phyloP scores from a whole-genome alignment of 2,329 filamentous ascomycete genomes.

The Cytospora leucostoma region DNA sequence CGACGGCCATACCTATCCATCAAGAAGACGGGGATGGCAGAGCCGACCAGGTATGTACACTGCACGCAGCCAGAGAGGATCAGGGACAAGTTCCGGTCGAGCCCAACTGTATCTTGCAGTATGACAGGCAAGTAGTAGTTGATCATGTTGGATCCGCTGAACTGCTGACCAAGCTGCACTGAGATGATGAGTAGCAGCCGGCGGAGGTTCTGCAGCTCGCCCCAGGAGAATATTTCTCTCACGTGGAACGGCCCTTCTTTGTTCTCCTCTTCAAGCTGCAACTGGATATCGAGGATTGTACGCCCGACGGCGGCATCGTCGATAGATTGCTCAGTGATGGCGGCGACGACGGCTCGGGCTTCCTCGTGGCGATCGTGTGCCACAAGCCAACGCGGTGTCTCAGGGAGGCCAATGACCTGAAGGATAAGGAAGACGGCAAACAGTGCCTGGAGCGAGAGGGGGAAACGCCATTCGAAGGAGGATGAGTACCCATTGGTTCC shows the following conservation, averaged over 20 bases:
- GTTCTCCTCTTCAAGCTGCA: slow-evolving; percentile 29
- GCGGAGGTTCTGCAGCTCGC: slow-evolving; percentile 33
- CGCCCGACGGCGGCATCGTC: slow-evolving; percentile 29
- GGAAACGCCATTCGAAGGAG: slow-evolving; percentile 45
- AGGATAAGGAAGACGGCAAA: slow-evolving; percentile 42
- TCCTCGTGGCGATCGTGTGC: slow-evolving; percentile 38
- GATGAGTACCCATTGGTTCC: slow-evolving; percentile 38
- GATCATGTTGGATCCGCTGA: slow-evolving; percentile 34
- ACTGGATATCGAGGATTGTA: slow-evolving; percentile 29
- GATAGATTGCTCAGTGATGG: slow-evolving; percentile 26
- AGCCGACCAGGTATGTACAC: slow-evolving; percentile 43
- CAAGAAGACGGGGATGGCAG: slow-evolving; percentile 43
- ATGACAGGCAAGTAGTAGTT: slow-evolving; percentile 42
- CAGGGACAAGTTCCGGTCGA: slow-evolving; percentile 50
- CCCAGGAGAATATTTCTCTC: slow-evolving; percentile 31
- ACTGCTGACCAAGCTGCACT: slow-evolving; percentile 35
- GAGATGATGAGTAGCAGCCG: slow-evolving; percentile 33
- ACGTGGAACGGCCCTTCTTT: slow-evolving; percentile 31
- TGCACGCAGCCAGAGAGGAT: slow-evolving; percentile 51
- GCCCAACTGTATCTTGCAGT: slow-evolving; percentile 41
- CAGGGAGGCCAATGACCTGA: slow-evolving; percentile 40
- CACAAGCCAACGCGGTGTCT: slow-evolving; percentile 41
- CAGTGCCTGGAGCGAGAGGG: slow-evolving; percentile 45
- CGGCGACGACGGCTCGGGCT: slow-evolving; percentile 30
- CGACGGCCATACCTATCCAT: slow-evolving; percentile 46